These are phyloP conservation scores for Acanthamoeba castellanii DNA, from an alignment of 208 protist species.

Conservation along the genomic window DNA sequence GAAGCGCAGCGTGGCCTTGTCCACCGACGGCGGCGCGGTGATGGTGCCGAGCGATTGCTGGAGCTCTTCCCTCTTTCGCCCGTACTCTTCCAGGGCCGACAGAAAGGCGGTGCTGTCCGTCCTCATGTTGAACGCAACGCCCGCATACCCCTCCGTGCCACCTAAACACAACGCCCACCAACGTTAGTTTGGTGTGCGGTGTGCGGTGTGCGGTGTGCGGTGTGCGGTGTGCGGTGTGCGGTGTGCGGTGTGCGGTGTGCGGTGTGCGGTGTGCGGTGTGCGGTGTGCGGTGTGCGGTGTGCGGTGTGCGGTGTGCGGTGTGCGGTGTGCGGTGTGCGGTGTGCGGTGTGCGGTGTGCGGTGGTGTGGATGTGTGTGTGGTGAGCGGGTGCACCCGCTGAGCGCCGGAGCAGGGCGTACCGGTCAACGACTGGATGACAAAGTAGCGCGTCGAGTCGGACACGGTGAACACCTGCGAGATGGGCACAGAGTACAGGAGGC, in stretches of 20 bases:
- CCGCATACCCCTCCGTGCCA: neutral
- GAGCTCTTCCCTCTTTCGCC: neutral
- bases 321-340: no score
- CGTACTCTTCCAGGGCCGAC: neutral
- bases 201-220: no score
- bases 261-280: no score
- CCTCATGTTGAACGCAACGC: constrained; percentile 26
- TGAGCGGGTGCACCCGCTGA: no score
- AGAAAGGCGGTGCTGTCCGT: constrained; percentile 32
- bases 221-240: no score
- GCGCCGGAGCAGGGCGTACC: neutral
- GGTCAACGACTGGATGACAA: neutral
- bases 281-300: no score
- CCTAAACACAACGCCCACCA: neutral
- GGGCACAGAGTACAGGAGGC: constrained; percentile 43
- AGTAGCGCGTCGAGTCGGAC: constrained; percentile 53
- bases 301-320: no score
- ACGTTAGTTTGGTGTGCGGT: neutral
- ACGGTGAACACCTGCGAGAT: constrained; percentile 46
- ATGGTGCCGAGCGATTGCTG: neutral
- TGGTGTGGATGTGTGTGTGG: neutral
- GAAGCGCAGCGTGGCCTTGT: neutral
- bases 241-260: no score
- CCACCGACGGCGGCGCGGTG: neutral
- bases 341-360: no score